Conservation (phyloP, 192 early-diverging fungal genomes). For the Lunasporangiospora selenospora region DNA sequence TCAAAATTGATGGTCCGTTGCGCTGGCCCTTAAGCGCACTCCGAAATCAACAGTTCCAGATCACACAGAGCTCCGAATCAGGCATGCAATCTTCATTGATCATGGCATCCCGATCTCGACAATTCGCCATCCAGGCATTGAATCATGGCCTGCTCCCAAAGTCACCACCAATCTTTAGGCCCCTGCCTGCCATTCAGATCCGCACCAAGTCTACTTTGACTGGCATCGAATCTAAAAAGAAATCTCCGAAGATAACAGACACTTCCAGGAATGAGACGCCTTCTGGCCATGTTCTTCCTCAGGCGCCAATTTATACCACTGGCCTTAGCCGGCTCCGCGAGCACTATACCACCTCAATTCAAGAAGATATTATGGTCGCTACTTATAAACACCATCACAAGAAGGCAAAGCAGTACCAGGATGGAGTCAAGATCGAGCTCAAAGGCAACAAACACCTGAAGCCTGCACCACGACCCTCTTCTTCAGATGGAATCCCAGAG, state of each 20-base stretch:
- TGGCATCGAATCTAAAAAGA: constrained; percentile 13
- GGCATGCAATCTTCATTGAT: too few species aligned
- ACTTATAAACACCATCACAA: constrained; percentile 71
- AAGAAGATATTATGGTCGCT: constrained; percentile 78
- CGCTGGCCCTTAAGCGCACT: too few species aligned
- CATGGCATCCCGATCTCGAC: too few species aligned
- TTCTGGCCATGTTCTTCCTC: constrained; percentile 10
- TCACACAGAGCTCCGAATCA: too few species aligned
- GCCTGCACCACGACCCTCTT: constrained; percentile 64
- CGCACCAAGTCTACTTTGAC: constrained; percentile 13
- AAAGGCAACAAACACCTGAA: constrained; percentile 55
- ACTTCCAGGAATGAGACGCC: not conserved
- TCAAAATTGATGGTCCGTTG: too few species aligned
- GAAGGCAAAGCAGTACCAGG: constrained; percentile 41
- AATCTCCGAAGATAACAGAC: not conserved
- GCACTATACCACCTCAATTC: constrained; percentile 75
- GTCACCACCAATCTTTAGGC: constrained; percentile 31
- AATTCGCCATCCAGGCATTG: constrained; percentile 11
- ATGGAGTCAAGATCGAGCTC: constrained; percentile 40
- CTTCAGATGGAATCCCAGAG: constrained; percentile 68
- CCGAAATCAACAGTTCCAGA: too few species aligned
- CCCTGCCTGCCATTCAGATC: constrained; percentile 19
- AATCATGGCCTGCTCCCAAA: constrained; percentile 34
- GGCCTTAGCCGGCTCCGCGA: constrained; percentile 69
- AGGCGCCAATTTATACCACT: constrained; percentile 34